A percentile compares a stretch with the other conserved stretches of the same genome.
phyloP scores from a whole-genome alignment of 2,329 filamentous ascomycete genomes.

The Mycogone perniciosa region DNA sequence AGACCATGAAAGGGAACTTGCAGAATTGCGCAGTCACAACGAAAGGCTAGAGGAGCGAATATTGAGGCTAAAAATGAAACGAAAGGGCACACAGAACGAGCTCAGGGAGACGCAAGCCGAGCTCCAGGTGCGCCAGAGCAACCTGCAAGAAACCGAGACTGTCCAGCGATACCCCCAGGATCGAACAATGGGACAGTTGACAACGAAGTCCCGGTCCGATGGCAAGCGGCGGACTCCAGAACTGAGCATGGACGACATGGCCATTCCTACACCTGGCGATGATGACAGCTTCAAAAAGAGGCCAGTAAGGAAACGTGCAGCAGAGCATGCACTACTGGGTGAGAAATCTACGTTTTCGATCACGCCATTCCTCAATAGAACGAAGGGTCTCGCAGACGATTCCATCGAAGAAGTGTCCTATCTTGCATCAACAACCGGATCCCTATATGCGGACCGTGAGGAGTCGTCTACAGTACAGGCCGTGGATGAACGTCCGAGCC shows the following conservation, averaged over 20 bases:
- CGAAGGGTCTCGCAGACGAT: conserved; percentile 46
- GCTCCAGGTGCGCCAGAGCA: conserved; percentile 33
- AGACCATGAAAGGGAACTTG: conserved; percentile 46
- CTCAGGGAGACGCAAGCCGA: conserved; percentile 55
- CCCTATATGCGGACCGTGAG: background rate
- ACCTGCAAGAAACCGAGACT: conserved; percentile 32
- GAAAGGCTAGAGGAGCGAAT: conserved; percentile 65
- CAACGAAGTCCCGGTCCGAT: conserved; percentile 26
- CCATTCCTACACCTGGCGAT: conserved; percentile 42
- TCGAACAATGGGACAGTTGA: conserved; percentile 18
- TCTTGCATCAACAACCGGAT: conserved; percentile 5
- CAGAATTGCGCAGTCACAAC: conserved; percentile 56
- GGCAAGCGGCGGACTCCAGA: conserved; percentile 44
- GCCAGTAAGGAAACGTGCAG: conserved; percentile 49
- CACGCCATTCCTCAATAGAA: conserved; percentile 84
- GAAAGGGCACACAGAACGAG: conserved; percentile 64
- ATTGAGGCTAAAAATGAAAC: conserved; percentile 61
- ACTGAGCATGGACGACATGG: conserved; percentile 38
- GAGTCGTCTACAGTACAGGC: background rate
- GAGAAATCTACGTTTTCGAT: conserved; percentile 93
- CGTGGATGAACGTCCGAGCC: background rate
- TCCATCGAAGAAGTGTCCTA: conserved; percentile 23
- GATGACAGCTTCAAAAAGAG: conserved; percentile 35
- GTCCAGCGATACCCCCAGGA: conserved; percentile 15
- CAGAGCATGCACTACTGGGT: conserved; percentile 51